Percentiles rank a stretch among this genome's conserved stretches.
Conservation (phyloP, 148 eudicot species). For the Rhododendron vialii region DNA sequence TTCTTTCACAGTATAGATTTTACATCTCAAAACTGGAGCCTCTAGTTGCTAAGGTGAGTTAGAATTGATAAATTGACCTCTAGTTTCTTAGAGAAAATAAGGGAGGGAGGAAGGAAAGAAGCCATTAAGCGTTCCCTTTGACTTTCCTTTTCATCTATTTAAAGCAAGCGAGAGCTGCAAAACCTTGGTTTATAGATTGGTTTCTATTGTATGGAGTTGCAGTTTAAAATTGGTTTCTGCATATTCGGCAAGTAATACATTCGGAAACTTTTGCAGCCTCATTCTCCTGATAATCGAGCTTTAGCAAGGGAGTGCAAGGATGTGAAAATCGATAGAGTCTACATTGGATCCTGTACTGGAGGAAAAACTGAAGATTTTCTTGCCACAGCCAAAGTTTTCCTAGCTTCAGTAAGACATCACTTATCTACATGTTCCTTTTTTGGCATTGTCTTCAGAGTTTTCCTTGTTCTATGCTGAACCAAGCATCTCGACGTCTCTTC, state of each 20-base stretch:
- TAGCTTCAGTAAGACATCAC: slow-evolving; percentile 65
- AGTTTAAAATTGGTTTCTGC: background rate
- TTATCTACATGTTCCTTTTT: slow-evolving; percentile 1
- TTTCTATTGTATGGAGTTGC: background rate
- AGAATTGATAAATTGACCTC: background rate
- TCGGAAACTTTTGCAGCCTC: slow-evolving; percentile 55
- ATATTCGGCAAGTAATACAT: background rate
- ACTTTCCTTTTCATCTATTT: background rate
- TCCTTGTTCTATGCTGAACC: background rate
- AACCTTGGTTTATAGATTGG: background rate
- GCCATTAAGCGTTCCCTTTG: background rate
- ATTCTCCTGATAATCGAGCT: slow-evolving; percentile 97
- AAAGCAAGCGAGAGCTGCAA: background rate
- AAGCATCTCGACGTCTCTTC: background rate
- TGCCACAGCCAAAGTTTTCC: slow-evolving; percentile 87
- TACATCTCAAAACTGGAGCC: slow-evolving; percentile 97
- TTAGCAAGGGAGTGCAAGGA: slow-evolving; percentile 93
- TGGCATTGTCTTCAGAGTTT: background rate
- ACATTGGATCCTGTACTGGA: slow-evolving; percentile 97
- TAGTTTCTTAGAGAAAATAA: background rate
- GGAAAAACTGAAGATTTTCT: slow-evolving; percentile 96
- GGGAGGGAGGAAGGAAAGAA: background rate
- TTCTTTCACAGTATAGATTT: slow-evolving; percentile 72
- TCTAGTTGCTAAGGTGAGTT: slow-evolving; percentile 83
- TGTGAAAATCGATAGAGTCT: slow-evolving; percentile 96